Evolutionary conservation across 441 rosid species (phyloP).

Genomic region (Flueggea neowawraea): DNA sequence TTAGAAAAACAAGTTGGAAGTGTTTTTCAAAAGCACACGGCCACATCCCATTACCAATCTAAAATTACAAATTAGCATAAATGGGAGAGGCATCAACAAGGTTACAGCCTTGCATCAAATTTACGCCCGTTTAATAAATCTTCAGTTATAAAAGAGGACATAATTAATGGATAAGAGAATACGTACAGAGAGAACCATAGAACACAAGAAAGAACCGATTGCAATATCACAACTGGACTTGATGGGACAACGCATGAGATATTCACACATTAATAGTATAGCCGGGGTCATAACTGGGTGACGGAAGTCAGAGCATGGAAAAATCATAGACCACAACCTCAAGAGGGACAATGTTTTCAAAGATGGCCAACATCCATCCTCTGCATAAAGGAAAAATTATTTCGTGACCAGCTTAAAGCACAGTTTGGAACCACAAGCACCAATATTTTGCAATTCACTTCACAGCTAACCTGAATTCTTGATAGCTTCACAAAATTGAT

Average conservation of each 20-base stretch:
- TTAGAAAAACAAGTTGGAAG: neutral
- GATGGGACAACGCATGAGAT: slow-evolving; percentile 87
- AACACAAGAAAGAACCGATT: slow-evolving; percentile 82
- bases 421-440: slow-evolving; percentile 1
- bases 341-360: slow-evolving; percentile 79
- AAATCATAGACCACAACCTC: slow-evolving; percentile 90
- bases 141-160: neutral
- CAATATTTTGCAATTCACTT: neutral
- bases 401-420: neutral
- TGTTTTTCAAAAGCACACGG: neutral
- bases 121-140: neutral
- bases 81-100: neutral
- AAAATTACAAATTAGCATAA: neutral
- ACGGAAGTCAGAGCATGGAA: slow-evolving; percentile 94
- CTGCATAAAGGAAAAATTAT: slow-evolving; percentile 30
- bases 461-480: slow-evolving; percentile 60
- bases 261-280: slow-evolving; percentile 80
- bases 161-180: neutral
- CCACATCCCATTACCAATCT: neutral
- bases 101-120: neutral
- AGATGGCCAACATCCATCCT: slow-evolving; percentile 80
- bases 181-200: slow-evolving; percentile 78
- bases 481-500: slow-evolving; percentile 65
- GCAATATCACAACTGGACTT: slow-evolving; percentile 76
- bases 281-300: slow-evolving; percentile 93